Conservation (phyloP, 768 basidiomycete species). For the Pisolithus orientalis region DNA sequence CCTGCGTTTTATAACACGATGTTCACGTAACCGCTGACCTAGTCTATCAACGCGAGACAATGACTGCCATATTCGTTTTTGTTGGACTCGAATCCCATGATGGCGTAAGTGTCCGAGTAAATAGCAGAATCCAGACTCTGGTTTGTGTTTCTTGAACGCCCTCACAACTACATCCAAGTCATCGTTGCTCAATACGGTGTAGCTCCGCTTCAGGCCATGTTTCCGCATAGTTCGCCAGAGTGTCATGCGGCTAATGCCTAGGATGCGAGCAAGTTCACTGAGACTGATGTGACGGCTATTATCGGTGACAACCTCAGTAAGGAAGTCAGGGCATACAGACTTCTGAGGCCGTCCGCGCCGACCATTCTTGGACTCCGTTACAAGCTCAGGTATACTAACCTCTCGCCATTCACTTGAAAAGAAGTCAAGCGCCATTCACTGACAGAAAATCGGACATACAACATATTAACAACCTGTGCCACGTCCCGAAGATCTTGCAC, state of each 20-base stretch:
- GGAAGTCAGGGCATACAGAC: conserved; percentile 1
- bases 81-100: conserved; percentile 12
- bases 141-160: conserved; percentile 7
- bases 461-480: background rate
- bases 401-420: background rate
- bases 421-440: background rate
- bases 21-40: background rate
- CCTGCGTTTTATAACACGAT: background rate
- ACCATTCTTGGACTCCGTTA: background rate
- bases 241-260: conserved; percentile 12
- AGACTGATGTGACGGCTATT: conserved; percentile 2
- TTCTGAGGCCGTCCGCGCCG: conserved; percentile 9
- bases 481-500: background rate
- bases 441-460: background rate
- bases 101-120: conserved; percentile 8
- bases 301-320: conserved; percentile 7
- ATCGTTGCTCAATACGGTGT: conserved; percentile 9
- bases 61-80: background rate
- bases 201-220: conserved; percentile 5
- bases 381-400: background rate
- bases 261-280: background rate
- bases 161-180: conserved; percentile 13
- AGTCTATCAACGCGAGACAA: background rate
- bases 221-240: conserved; percentile 7
- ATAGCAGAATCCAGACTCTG: conserved; percentile 16